Base-by-base conservation (phyloP, 2,329 filamentous ascomycete species). In the Cryphonectria japonica region DNA sequence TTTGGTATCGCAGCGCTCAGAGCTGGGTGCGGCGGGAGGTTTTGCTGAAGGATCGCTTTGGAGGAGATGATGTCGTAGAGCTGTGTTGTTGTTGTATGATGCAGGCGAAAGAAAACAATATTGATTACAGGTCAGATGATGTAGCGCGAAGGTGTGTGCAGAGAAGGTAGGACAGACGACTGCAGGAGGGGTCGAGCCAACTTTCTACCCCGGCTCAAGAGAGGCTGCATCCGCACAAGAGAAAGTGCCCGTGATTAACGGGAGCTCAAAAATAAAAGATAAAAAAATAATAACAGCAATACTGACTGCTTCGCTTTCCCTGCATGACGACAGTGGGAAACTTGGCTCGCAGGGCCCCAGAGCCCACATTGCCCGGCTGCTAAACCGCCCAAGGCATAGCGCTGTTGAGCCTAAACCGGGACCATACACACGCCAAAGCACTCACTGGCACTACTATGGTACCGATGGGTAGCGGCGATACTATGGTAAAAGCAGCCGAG, bases 291-390 rank as follows among this genome's bases (percentile, higher is more conserved):
- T 39, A 13, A 39, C 1, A 39, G 11, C 9, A 29, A 57, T 32
- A 57, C 22, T 8, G 46, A 57, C 26, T 37, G 29, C 59, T 61
- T 29, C 59, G 16, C 4, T 22, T 37, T 61, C 29, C 57, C n/a
- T 62, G 34, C 19, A 62, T 62, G 60, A 62, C 60, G 60, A 62
- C 60, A 62, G 34, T 8, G 34, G 34, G 60, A 39, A 39, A n/a
- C 60, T 34, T 62, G 60, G 60, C 14, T 26, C n/a, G 32, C 26
- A 16, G 19, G 22, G 7, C 9, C 60, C 34, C 22, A 14, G 60
- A 62, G 60, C 60, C 46, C 46, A 50, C 46, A 50, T 19, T 16
- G 60, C 13, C 22, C 46, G 46, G 60, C 60, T n/a, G 60, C 64
- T 66, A 66, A 19, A 32, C 64, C 46, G 16, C 26, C 37, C 37